Evolutionary conservation across 306 rosid species (phyloP).

Genomic region (Citrullus amarus): DNA sequence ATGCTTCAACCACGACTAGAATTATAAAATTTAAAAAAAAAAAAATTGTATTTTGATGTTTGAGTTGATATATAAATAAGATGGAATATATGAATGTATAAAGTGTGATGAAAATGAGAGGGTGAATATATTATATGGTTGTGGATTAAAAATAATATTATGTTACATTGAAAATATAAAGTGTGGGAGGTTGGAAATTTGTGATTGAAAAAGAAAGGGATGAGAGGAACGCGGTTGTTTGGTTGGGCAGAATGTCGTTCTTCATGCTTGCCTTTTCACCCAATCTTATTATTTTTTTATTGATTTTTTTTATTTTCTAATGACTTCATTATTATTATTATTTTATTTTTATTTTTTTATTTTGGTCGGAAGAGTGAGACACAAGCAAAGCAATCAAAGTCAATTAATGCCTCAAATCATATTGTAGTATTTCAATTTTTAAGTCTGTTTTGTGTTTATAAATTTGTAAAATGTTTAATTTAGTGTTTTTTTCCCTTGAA

Average conservation of each 20-base stretch:
- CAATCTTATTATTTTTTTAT: not conserved
- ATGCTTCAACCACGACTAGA: too few species aligned
- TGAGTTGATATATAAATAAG: too few species aligned
- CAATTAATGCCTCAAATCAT: not conserved
- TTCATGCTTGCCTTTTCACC: not conserved
- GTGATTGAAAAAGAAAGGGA: not conserved
- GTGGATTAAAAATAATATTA: not conserved
- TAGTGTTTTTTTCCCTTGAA: too few species aligned
- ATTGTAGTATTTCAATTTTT: too few species aligned
- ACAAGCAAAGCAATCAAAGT: not conserved
- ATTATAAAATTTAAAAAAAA: too few species aligned
- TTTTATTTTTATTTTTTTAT: not conserved
- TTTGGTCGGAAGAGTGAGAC: not conserved
- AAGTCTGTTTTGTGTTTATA: too few species aligned
- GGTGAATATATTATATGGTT: not conserved
- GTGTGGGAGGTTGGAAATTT: not conserved
- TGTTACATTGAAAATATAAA: not conserved
- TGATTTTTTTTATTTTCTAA: too few species aligned
- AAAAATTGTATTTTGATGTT: too few species aligned
- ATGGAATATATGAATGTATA: not conserved
- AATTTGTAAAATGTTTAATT: too few species aligned
- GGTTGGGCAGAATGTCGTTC: not conserved
- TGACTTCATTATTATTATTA: too few species aligned
- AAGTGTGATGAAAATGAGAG: not conserved
- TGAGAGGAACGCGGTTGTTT: not conserved